Percentiles rank a stretch among this genome's conserved stretches.
Conservation (phyloP, 306 rosid genomes). For the Senna siamea region DNA sequence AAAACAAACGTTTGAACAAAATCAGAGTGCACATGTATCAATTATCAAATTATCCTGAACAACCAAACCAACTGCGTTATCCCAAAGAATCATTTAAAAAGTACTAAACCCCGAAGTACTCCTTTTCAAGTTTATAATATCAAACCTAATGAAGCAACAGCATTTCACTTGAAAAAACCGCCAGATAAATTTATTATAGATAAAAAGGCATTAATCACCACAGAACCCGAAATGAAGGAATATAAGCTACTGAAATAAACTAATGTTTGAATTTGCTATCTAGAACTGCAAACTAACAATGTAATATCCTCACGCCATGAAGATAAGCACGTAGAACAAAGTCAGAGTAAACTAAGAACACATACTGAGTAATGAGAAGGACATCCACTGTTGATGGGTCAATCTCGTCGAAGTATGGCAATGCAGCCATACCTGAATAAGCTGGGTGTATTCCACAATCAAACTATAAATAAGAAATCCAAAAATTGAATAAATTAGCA, state of each 20-base stretch:
- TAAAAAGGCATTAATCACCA: background rate
- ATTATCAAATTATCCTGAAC: background rate
- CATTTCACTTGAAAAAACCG: background rate
- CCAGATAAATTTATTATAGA: background rate
- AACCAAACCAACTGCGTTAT: background rate
- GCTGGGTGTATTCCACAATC: slow-evolving; percentile 97
- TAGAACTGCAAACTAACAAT: no score
- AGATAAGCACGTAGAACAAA: background rate
- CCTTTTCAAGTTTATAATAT: background rate
- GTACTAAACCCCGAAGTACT: background rate
- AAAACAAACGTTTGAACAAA: no score
- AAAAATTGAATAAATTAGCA: background rate
- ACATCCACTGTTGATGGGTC: slow-evolving; percentile 91
- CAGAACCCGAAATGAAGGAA: background rate
- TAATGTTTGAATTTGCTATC: no score
- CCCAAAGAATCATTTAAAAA: no score
- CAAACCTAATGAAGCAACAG: background rate
- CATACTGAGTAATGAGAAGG: slow-evolving; percentile 89
- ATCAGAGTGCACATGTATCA: background rate
- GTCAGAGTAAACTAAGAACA: background rate
- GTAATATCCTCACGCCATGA: background rate
- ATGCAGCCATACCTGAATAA: slow-evolving; percentile 94
- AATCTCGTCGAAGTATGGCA: slow-evolving; percentile 94
- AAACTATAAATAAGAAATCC: slow-evolving; percentile 44
- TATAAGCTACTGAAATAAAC: background rate